Base-by-base conservation (phyloP, 805 yeast species). In the Zygotorulaspora florentina region DNA sequence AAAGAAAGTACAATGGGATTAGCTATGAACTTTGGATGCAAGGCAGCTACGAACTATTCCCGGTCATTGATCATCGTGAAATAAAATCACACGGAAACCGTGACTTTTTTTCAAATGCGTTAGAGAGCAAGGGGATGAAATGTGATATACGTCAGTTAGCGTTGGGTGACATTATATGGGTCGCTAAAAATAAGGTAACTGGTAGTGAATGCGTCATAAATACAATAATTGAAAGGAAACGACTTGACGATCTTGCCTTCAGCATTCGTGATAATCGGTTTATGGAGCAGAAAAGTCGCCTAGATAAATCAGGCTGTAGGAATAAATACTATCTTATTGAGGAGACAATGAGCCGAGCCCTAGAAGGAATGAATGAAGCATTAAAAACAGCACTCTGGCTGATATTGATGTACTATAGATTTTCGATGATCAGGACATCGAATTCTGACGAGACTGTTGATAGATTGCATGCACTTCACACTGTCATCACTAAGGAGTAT, bases 251-350 rank as follows among this genome's bases (percentile, higher is more conserved):
- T 71, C 74, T 93, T 56, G 85, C 85, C 0, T 59, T 72, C 28
- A 86, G 96, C 42, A 88, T 93, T 38, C 75, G 77, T 48, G 99
- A 93, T 65, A 96, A 96, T 2, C 69, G 99, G 40, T 89, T 85
- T 57, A 72, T 74, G 44, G 99, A 93, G 61, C 99, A 93, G 61
- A 90, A 91, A 59, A 67, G 74, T 13, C 74, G 99, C 43, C 69
- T 93, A 46, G 74, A 74, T 41, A 76, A 82, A 61, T 76, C 93
- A 0, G 88, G 86, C 0, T 68, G 90, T 58, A 68, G 69, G 15
- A 75, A 85, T 52, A 77, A 83, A 15, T 81, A 80, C 53, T 93
- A 93, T 56, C 61, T 93, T 2, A 77, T 93, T 12, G 99, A 93
- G 61, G 95, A 87, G 49, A 77, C 76, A 3, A 74, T 76, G 27